Evolutionary conservation across 176 grass and related monocot genomes (phyloP), one percentile per base, ranked within the genome.

Genomic region (Ensete glaucum): DNA sequence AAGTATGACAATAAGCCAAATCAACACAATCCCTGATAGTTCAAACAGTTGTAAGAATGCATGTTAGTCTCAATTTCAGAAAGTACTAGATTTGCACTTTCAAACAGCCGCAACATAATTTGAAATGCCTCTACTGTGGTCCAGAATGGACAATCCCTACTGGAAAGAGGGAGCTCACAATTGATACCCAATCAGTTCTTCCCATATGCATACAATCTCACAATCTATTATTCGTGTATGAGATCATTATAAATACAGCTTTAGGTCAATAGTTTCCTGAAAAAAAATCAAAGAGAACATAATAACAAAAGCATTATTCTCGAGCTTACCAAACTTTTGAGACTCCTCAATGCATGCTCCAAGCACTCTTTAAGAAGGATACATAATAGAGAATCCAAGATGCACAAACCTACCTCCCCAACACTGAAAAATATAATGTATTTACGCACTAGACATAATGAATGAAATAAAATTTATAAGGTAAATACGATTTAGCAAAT

Each of bases 381-480:
- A 81, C 64, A 74, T 87, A 88, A 43, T 77, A 93, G 68, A 24
- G 82, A 89, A 85, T 89, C 87, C 79, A 89, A 83, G 73, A 78
- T 87, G 79, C 82, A 82, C 67, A 93, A 79, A 43, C 91, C 91
- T 83, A 84, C 74, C 82, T 87, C 87, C 72, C 91, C 91, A 68
- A 93, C 59, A 81, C 91, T 90, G 78, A 82, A 76, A 70, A 83
- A 83, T n/a, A 73, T 20, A 55, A 55, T 15, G 57, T 20, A 60
- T 60, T 7, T 60, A n/a, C 21, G 57, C 8, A 60, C 16, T 60
- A 9, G n/a, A 17, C n/a, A 21, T 19, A n/a, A 7, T 15, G 6
- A n/a, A 60, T 20, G 6, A 21, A 19, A 60, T 60, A 60, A 58
- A 14, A 58, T 9, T 60, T 60, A 8, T 19, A 60, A 60, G 57